These are phyloP conservation scores for Cyclaneusma minus DNA, from an alignment of 2,329 filamentous ascomycete species.

Conservation along the genomic window DNA sequence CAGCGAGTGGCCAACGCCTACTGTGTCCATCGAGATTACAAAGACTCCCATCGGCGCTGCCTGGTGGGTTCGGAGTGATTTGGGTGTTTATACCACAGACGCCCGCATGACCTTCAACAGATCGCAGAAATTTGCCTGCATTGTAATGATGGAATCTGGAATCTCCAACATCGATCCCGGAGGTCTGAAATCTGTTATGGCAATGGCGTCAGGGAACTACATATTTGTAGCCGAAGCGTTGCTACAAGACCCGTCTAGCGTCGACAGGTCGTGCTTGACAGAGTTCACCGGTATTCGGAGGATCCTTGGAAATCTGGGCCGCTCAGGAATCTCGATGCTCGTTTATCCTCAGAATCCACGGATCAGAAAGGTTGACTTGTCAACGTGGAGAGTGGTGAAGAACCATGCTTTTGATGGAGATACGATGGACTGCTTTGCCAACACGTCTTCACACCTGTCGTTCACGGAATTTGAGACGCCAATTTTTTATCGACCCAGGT, in stretches of 20 bases:
- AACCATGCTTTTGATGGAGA: conserved; percentile 5
- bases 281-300: conserved; percentile 10
- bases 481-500: no score
- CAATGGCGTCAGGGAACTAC: conserved; percentile 14
- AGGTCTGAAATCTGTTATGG: conserved; percentile 8
- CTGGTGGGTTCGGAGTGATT: no score
- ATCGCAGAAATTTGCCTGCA: conserved; percentile 9
- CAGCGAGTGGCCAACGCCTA: no score
- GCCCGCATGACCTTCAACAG: conserved; percentile 1
- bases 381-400: conserved; percentile 1
- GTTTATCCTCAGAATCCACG: conserved; percentile 3
- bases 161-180: conserved; percentile 7
- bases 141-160: conserved; percentile 13
- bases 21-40: no score
- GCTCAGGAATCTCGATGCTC: conserved; percentile 5
- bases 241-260: conserved; percentile 10
- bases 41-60: no score
- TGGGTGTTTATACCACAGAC: background rate
- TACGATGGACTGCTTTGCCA: conserved; percentile 3
- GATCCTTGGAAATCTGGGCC: conserved; percentile 13
- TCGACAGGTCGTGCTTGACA: background rate
- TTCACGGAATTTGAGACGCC: conserved; percentile 8
- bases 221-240: conserved; percentile 11
- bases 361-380: background rate
- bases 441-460: conserved; percentile 9